A percentile compares a stretch with the other conserved stretches of the same genome.
These are phyloP conservation scores for Achaetomium macrosporum DNA, from an alignment of 2,329 filamentous ascomycete genomes.

Conservation along the genomic window DNA sequence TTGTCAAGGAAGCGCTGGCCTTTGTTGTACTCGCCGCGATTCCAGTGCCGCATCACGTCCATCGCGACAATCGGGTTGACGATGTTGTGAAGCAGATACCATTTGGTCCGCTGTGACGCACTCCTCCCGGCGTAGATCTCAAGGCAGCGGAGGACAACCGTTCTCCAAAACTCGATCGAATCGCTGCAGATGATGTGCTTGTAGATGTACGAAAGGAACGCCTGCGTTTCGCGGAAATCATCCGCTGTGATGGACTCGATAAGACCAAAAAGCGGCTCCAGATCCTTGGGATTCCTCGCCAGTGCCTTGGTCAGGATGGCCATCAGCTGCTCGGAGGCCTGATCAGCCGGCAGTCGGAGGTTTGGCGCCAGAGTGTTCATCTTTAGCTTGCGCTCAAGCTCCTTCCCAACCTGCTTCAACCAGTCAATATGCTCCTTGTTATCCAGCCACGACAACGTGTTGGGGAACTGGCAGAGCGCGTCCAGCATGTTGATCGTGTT, in stretches of 20 bases:
- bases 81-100: constrained; percentile 84
- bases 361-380: constrained; percentile 62
- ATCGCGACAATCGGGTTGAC: constrained; percentile 95
- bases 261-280: constrained; percentile 78
- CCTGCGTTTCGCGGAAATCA: constrained; percentile 71
- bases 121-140: constrained; percentile 77
- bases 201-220: constrained; percentile 79
- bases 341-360: constrained; percentile 78
- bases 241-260: constrained; percentile 79
- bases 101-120: constrained; percentile 83
- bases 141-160: constrained; percentile 75
- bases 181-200: constrained; percentile 74
- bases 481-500: constrained; percentile 84
- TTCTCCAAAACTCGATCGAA: constrained; percentile 79
- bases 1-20: constrained; percentile 76
- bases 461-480: constrained; percentile 64
- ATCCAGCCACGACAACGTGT: constrained; percentile 65
- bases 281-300: constrained; percentile 63
- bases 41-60: constrained; percentile 85
- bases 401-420: constrained; percentile 64
- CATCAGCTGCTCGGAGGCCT: constrained; percentile 85
- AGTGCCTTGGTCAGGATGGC: constrained; percentile 77
- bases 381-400: constrained; percentile 69
- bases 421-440: constrained; percentile 55
- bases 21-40: constrained; percentile 48